Base-by-base conservation (phyloP, 345 rosid species). In the Limnanthes douglasii region DNA sequence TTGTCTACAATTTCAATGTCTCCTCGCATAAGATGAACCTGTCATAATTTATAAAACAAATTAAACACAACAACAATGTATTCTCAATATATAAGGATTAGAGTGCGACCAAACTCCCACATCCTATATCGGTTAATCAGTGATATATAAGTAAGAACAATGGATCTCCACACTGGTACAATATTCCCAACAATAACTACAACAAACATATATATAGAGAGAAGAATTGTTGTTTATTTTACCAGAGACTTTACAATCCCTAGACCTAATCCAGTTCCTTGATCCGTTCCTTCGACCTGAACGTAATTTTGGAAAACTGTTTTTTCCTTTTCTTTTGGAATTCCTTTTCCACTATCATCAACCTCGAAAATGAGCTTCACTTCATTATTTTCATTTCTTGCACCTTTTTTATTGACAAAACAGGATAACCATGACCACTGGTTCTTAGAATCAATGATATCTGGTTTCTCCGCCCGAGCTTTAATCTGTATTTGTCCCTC, bases 201-300 rank as follows among this genome's bases (percentile, higher is more conserved):
- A n/a, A n/a, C n/a, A n/a, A n/a, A n/a, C n/a, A n/a, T n/a, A n/a
- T n/a, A n/a, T n/a, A n/a, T n/a, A n/a, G n/a, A n/a, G n/a, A n/a
- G n/a, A n/a, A n/a, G n/a, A n/a, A n/a, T n/a, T n/a, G n/a, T n/a
- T n/a, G n/a, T n/a, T n/a, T n/a, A n/a, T n/a, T n/a, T 15, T 54
- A 81, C 96, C 77, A 86, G 56, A 40, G 94, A 81, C 36, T 78
- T 86, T 33, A 86, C 96, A 36, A 86, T 86, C 4, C 92, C 92
- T 8, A 77, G 92, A 11, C 94, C 96, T 51, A 86, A 45, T 23
- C 96, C 94, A 5, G 92, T 86, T 37, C 86, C 96, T 12, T 31
- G 57, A 30, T 65, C 65, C 24, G 80, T 64, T 51, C 77, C 96
- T 44, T 70, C 72, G 24, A 77, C 86, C 31, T 86, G 96, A 29